Evolutionary conservation across 2,329 filamentous ascomycete genomes (phyloP).

Genomic region (Cercospora janseana): DNA sequence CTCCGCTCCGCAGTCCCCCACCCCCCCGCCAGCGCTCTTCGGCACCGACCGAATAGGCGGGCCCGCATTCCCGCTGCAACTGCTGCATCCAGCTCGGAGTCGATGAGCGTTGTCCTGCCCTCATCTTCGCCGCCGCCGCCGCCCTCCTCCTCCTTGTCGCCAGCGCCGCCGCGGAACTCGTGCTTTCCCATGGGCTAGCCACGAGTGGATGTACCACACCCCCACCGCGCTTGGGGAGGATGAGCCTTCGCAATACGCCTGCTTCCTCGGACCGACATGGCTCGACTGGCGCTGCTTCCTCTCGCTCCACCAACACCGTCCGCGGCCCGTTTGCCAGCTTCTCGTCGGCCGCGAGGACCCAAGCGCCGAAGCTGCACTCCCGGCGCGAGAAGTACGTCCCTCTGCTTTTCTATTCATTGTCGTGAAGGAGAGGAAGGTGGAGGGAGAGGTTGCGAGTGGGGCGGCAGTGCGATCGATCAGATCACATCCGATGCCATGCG

Average conservation of each 20-base stretch:
- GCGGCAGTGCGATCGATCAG: background rate
- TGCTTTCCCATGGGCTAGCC: constrained; percentile 18
- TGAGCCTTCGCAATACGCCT: constrained; percentile 26
- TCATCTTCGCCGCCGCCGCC: too few relatives aligned
- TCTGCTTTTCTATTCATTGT: constrained; percentile 1
- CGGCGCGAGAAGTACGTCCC: constrained; percentile 46
- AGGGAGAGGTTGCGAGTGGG: background rate
- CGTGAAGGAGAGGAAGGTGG: background rate
- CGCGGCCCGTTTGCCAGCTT: constrained; percentile 47
- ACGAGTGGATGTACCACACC: constrained; percentile 13
- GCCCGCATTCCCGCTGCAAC: too few relatives aligned
- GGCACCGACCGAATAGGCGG: too few relatives aligned
- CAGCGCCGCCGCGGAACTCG: constrained; percentile 15
- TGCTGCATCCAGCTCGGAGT: too few relatives aligned
- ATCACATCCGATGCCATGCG: background rate
- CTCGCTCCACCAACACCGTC: constrained; percentile 65
- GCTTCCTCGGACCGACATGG: constrained; percentile 59
- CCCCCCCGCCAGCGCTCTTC: too few relatives aligned
- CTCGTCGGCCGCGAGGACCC: constrained; percentile 21
- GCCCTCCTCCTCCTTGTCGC: too few relatives aligned
- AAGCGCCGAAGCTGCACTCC: constrained; percentile 43
- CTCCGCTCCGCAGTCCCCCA: too few relatives aligned
- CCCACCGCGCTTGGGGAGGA: constrained; percentile 20
- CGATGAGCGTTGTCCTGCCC: too few relatives aligned
- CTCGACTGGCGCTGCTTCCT: constrained; percentile 64